Base-by-base conservation (phyloP, 805 yeast species). In the Candida hungchunana region DNA sequence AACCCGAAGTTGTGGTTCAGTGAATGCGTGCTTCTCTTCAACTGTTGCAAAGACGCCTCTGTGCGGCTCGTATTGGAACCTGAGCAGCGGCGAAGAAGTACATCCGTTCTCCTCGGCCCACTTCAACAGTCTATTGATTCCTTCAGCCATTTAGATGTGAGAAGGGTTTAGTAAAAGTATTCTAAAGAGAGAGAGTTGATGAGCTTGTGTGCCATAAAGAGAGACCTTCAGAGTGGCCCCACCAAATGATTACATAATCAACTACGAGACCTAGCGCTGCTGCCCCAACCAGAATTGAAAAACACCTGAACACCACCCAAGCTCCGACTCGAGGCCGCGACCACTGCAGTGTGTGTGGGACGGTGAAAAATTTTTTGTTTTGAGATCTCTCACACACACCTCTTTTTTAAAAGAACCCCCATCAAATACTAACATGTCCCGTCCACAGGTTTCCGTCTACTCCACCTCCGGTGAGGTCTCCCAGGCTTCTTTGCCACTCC, bases 361-460 rank as follows among this genome's bases (percentile, higher is more conserved):
- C 36, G 23, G 34, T 39, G 43, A 39, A 39, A 39, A 39, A 35
- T 35, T 35, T 35, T 35, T 22, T 15, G 20, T 22, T 12, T 11
- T 12, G 21, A 16, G 21, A 7, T 26, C 8, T 12, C 11, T 15
- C 27, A 16, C 13, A 22, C 14, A 21, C 27, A 15, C 15, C 6
- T 15, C 17, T 11, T 4, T 15, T n/a, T n/a, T n/a, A n/a, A n/a
- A n/a, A n/a, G n/a, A 12, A 5, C 7, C 7, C 33, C 4, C 21
- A 15, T 22, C 17, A 19, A 11, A 17, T 35, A 39, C 43, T 35
- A 39, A 39, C 43, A 39, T 43, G 43, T 39, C 83, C 62, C 88
- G 96, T 73, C 97, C 98, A 66, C 95, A 86, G 78, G 97, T 93
- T 69, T 76, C 97, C 62, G 97, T 94, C 64, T 75, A 83, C 73